Evolutionary conservation across 1,284 basidiomycete species (phyloP).

Genomic region (Takashimella tepidaria): DNA sequence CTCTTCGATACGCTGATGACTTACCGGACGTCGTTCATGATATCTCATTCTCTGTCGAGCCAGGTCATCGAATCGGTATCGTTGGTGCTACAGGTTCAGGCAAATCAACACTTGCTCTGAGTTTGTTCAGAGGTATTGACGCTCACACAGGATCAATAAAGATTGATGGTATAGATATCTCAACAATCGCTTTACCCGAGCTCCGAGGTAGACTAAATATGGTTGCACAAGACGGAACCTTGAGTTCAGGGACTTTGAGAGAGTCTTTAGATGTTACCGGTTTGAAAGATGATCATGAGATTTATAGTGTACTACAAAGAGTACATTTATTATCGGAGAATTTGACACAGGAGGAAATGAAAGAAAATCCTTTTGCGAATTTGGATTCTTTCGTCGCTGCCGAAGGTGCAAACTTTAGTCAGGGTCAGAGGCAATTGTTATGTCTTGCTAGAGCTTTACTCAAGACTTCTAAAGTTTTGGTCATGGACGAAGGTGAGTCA

Average conservation of each 20-base stretch:
- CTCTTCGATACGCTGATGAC: slow-evolving; percentile 63
- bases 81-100: slow-evolving; percentile 63
- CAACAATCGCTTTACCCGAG: slow-evolving; percentile 55
- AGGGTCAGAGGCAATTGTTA: slow-evolving; percentile 71
- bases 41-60: slow-evolving; percentile 58
- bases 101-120: slow-evolving; percentile 66
- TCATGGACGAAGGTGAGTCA: slow-evolving; percentile 54
- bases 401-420: slow-evolving; percentile 63
- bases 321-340: slow-evolving; percentile 51
- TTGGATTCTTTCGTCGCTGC: slow-evolving; percentile 48
- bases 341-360: slow-evolving; percentile 50
- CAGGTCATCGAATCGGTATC: slow-evolving; percentile 73
- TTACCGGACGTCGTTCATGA: slow-evolving; percentile 67
- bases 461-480: slow-evolving; percentile 63
- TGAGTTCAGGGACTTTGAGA: slow-evolving; percentile 55
- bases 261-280: slow-evolving; percentile 57
- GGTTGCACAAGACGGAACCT: slow-evolving; percentile 43
- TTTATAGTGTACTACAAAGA: slow-evolving; percentile 55
- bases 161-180: slow-evolving; percentile 66
- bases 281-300: slow-evolving; percentile 51
- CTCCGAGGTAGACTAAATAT: slow-evolving; percentile 62
- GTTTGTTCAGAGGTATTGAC: slow-evolving; percentile 67
- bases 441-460: slow-evolving; percentile 67
- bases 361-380: slow-evolving; percentile 54
- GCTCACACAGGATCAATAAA: slow-evolving; percentile 58